A percentile compares a stretch with the other conserved stretches of the same genome.
Evolutionary conservation across 495 filamentous ascomycete species (phyloP).

Genomic region (Podospora appendiculata): DNA sequence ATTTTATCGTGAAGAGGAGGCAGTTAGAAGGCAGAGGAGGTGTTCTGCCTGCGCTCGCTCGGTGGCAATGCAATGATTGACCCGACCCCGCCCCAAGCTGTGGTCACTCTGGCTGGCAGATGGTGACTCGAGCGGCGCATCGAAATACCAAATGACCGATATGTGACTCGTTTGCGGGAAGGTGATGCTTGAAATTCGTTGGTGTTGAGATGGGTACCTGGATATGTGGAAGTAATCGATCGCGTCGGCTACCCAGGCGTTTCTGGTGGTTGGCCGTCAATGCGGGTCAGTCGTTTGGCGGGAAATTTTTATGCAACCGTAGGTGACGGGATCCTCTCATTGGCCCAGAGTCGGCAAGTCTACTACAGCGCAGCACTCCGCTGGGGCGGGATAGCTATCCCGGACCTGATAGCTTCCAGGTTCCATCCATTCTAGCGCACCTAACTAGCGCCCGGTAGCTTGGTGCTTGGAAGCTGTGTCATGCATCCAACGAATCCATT

Average conservation of each 20-base stretch:
- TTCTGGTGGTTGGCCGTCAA: neutral
- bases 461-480: too few species aligned
- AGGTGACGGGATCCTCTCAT: constrained; percentile 9
- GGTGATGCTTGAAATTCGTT: neutral
- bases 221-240: neutral
- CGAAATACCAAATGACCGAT: constrained; percentile 3
- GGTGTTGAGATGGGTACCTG: constrained; percentile 3
- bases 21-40: too few species aligned
- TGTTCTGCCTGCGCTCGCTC: constrained; percentile 2
- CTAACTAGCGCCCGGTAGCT: too few species aligned
- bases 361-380: too few species aligned
- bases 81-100: constrained; percentile 9
- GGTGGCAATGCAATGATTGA: constrained; percentile 6
- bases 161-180: neutral
- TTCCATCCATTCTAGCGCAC: too few species aligned
- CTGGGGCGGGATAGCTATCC: too few species aligned
- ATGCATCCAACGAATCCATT: too few species aligned
- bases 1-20: too few species aligned
- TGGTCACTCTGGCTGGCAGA: constrained; percentile 8
- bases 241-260: neutral
- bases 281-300: constrained; percentile 3
- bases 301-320: constrained; percentile 16
- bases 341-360: constrained; percentile 2
- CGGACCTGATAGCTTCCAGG: too few species aligned
- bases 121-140: constrained; percentile 10